Percentiles rank a stretch among this genome's conserved stretches.
Conservation (phyloP, 345 rosid species). For the Anastatica hierochuntica region DNA sequence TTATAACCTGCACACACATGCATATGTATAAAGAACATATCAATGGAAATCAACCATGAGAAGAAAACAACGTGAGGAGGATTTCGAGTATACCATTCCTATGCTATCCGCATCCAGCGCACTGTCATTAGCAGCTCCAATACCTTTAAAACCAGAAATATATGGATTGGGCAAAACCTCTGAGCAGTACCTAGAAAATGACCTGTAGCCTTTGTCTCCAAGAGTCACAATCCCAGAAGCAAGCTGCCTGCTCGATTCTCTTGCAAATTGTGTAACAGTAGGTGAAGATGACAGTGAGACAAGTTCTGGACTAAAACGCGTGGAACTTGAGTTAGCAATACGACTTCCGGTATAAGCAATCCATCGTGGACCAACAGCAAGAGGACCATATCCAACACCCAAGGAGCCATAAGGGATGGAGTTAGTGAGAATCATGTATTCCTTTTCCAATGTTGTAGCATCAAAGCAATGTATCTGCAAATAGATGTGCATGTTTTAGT, state of each 20-base stretch:
- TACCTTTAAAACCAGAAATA: constrained; percentile 47
- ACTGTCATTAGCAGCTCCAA: constrained; percentile 45
- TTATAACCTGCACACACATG: constrained; percentile 58
- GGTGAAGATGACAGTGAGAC: constrained; percentile 38
- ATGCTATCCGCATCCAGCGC: constrained; percentile 52
- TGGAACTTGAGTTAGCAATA: constrained; percentile 37
- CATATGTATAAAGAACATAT: not conserved
- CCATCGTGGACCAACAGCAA: constrained; percentile 95
- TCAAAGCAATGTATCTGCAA: constrained; percentile 85
- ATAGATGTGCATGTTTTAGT: constrained; percentile 3
- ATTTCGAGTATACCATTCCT: constrained; percentile 62
- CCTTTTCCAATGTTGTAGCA: constrained; percentile 48
- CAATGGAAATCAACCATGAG: too few species aligned
- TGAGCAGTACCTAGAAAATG: constrained; percentile 55
- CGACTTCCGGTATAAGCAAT: constrained; percentile 85
- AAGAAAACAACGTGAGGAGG: constrained; percentile 6
- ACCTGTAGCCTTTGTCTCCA: constrained; percentile 81
- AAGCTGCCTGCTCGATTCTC: constrained; percentile 83
- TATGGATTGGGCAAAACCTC: constrained; percentile 69
- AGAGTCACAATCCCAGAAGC: constrained; percentile 76
- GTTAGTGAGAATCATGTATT: constrained; percentile 60
- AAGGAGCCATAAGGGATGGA: constrained; percentile 40
- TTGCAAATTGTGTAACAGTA: constrained; percentile 69
- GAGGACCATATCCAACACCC: constrained; percentile 82
- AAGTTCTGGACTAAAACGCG: constrained; percentile 56